Evolutionary conservation across 2,329 filamentous ascomycete species (phyloP).

Genomic region (Aspergillus tanneri): DNA sequence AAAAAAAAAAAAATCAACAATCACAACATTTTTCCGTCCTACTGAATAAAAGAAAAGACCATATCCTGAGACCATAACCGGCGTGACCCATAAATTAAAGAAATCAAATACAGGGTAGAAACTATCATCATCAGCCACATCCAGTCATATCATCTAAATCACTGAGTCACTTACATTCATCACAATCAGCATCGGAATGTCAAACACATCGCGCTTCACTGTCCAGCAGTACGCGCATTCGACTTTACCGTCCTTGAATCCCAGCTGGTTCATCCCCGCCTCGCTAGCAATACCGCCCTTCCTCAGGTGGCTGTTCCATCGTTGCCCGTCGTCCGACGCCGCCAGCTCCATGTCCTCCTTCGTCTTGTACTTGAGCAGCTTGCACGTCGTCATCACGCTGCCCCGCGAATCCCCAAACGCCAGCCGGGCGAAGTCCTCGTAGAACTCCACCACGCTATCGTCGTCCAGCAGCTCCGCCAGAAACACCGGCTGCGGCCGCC

Average conservation of each 20-base stretch:
- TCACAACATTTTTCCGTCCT: constrained; percentile 10
- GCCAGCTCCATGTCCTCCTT: constrained; percentile 56
- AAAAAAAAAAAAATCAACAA: constrained; percentile 6
- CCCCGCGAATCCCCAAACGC: constrained; percentile 90
- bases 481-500: constrained; percentile 74
- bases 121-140: constrained; percentile 30
- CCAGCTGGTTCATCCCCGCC: constrained; percentile 75
- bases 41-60: constrained; percentile 1
- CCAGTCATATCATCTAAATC: not conserved
- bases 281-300: constrained; percentile 49
- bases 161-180: constrained; percentile 77
- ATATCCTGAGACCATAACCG: too few species aligned
- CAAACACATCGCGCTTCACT: constrained; percentile 93
- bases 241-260: constrained; percentile 80
- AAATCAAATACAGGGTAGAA: constrained; percentile 48
- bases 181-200: constrained; percentile 97
- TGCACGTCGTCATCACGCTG: constrained; percentile 77
- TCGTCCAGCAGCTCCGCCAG: constrained; percentile 91
- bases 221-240: constrained; percentile 97
- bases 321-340: constrained; percentile 49
- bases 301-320: constrained; percentile 42
- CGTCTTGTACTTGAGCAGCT: constrained; percentile 84
- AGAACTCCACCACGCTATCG: constrained; percentile 89
- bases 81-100: not conserved
- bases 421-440: constrained; percentile 89